phyloP scores from a whole-genome alignment of 257 asterid species.

The Striga asiatica region DNA sequence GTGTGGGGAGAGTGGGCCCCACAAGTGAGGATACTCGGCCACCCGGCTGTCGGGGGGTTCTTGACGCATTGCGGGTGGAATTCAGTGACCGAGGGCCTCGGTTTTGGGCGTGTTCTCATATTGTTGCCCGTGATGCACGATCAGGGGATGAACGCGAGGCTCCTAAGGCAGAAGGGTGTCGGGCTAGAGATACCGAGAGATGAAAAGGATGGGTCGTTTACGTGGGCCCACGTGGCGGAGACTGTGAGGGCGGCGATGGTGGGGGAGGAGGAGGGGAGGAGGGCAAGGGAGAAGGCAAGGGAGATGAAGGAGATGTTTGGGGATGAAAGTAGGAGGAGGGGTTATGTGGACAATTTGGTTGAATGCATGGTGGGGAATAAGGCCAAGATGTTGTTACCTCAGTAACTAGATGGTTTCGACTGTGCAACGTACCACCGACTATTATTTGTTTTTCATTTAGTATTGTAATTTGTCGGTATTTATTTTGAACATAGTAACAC shows the following conservation, averaged over 20 bases:
- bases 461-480: no score
- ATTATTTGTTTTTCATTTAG: no score
- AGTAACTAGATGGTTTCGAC: no score
- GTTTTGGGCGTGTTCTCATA: slow-evolving; percentile 53
- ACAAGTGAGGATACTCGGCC: slow-evolving; percentile 55
- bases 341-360: slow-evolving; percentile 29
- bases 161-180: slow-evolving; percentile 45
- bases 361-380: slow-evolving; percentile 26
- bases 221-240: slow-evolving; percentile 44
- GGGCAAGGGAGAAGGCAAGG: slow-evolving; percentile 43
- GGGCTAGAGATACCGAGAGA: slow-evolving; percentile 69
- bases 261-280: slow-evolving; percentile 43
- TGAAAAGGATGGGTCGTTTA: slow-evolving; percentile 44
- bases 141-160: slow-evolving; percentile 74
- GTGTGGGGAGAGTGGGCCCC: slow-evolving; percentile 60
- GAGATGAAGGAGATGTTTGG: slow-evolving; percentile 41
- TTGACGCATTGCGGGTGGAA: slow-evolving; percentile 91
- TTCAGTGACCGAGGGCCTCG: slow-evolving; percentile 61
- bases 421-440: no score
- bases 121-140: slow-evolving; percentile 77
- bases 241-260: slow-evolving; percentile 39
- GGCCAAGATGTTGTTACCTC: no score
- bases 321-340: slow-evolving; percentile 20
- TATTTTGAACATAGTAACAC: no score
- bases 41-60: slow-evolving; percentile 47